A percentile compares a stretch with the other conserved stretches of the same genome.
Conservation (phyloP, 352 stramenopile species). For the Phytopythium helicoides region DNA sequence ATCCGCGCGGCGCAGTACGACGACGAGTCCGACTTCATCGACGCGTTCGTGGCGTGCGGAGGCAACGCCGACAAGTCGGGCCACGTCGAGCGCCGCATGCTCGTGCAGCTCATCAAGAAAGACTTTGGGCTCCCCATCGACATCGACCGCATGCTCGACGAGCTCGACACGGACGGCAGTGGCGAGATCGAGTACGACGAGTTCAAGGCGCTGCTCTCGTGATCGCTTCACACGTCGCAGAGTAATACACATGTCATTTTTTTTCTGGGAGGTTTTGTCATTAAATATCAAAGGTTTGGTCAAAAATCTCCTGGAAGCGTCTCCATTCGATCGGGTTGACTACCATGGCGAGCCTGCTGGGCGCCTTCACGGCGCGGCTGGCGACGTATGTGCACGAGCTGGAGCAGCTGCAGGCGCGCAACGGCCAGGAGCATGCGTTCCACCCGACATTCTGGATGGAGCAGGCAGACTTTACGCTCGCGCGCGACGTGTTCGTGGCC, state of each 20-base stretch:
- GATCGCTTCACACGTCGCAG: too few species aligned
- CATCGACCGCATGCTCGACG: slow-evolving; percentile 95
- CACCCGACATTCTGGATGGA: slow-evolving; percentile 78
- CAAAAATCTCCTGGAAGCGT: too few species aligned
- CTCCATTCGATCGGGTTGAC: too few species aligned
- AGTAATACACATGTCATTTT: too few species aligned
- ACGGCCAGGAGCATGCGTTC: slow-evolving; percentile 54
- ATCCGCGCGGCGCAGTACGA: slow-evolving; percentile 92
- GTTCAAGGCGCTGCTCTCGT: slow-evolving; percentile 92
- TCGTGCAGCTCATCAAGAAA: slow-evolving; percentile 96
- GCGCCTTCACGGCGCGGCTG: slow-evolving; percentile 53
- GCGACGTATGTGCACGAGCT: slow-evolving; percentile 53
- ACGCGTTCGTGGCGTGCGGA: slow-evolving; percentile 95
- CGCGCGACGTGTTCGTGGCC: slow-evolving; percentile 76
- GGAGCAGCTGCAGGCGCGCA: slow-evolving; percentile 53
- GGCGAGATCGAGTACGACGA: slow-evolving; percentile 97
- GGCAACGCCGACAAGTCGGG: slow-evolving; percentile 90
- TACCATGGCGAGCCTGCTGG: slow-evolving; percentile 53
- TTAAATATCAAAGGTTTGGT: too few species aligned
- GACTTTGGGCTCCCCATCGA: slow-evolving; percentile 96
- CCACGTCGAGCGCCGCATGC: slow-evolving; percentile 85
- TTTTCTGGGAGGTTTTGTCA: too few species aligned
- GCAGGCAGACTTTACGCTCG: slow-evolving; percentile 72
- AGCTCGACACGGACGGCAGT: slow-evolving; percentile 93
- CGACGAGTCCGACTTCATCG: slow-evolving; percentile 97